Conservation (phyloP, 306 rosid species). For the Quercus robur region DNA sequence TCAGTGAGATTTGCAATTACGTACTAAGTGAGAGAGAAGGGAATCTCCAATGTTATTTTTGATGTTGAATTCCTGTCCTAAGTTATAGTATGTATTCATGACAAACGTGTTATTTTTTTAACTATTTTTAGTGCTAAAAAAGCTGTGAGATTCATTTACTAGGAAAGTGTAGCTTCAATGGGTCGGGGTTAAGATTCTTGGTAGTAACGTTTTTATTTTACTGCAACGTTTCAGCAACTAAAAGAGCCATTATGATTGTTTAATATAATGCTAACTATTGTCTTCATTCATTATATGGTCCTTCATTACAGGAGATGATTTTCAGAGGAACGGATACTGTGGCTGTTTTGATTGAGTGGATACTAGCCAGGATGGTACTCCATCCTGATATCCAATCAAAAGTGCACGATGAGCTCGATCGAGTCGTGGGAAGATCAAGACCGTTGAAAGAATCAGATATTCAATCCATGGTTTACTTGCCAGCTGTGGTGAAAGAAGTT, state of each 20-base stretch:
- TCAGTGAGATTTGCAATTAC: too few species aligned
- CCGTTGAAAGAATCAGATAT: slow-evolving; percentile 55
- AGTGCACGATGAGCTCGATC: slow-evolving; percentile 66
- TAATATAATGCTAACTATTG: not conserved
- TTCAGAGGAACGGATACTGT: slow-evolving; percentile 89
- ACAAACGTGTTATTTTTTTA: too few species aligned
- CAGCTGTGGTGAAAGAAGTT: slow-evolving; percentile 85
- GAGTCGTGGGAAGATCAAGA: slow-evolving; percentile 46
- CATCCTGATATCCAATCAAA: slow-evolving; percentile 51
- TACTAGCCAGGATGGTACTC: slow-evolving; percentile 70
- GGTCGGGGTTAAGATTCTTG: not conserved
- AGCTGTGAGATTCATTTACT: not conserved
- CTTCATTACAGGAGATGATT: slow-evolving; percentile 72
- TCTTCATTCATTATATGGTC: not conserved
- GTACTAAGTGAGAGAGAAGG: too few species aligned
- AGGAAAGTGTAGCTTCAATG: not conserved
- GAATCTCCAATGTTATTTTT: too few species aligned
- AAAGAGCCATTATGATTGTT: not conserved
- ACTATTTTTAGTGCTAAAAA: not conserved
- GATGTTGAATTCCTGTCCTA: too few species aligned
- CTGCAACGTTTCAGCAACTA: not conserved
- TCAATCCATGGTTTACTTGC: slow-evolving; percentile 37
- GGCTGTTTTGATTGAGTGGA: slow-evolving; percentile 87
- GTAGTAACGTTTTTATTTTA: too few species aligned
- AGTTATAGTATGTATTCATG: too few species aligned